Base-by-base conservation (phyloP, 2,329 filamentous ascomycete genomes). In the Claviceps fusiformis region DNA sequence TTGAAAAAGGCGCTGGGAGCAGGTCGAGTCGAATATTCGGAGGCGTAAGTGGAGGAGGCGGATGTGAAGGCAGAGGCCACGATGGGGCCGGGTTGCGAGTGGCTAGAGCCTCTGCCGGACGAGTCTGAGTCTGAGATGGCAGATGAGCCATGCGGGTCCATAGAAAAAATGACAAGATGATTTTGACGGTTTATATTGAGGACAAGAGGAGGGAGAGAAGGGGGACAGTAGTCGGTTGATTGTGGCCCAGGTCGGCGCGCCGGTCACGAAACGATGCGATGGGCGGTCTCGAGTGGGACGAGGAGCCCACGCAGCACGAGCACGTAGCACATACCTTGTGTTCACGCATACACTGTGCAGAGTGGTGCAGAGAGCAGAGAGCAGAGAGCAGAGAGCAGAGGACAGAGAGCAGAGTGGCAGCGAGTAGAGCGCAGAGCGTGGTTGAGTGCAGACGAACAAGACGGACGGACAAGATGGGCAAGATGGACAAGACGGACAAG, bases 1-100 rank as follows among this genome's bases (percentile, higher is more conserved):
- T 64, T 63, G 55, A 64, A 64, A 24, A 83, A 77, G 3, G 79
- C 76, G 63, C 79, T 78, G 58, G 50, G 47, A 47, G 47, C 52
- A 52, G 54, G 48, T 44, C 50, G 57, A 44, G 50, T 72, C 74
- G 60, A 69, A 71, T 53, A 67, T 62, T 54, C 68, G 67, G 56
- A 66, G 61, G 48, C 53, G 46, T 53, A 52, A 19, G 19, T 19
- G 66, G 66, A 8, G 15, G 13, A 8, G 24, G 24, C 24, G 45
- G 45, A 29, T 5, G 27, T 47, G 15, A 7, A 41, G 39, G 39
- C 41, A 61, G 27, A 48, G 45, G 62, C 47, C 27, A 57, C 52
- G 27, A 57, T 50, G 24, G 45, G 37, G 51, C 57, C 59, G 50
- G 46, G 54, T 44, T 46, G 58, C 33, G 56, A 45, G 17, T 52